Conservation (phyloP, 305 asterid genomes). For the Petunia hybrid region DNA sequence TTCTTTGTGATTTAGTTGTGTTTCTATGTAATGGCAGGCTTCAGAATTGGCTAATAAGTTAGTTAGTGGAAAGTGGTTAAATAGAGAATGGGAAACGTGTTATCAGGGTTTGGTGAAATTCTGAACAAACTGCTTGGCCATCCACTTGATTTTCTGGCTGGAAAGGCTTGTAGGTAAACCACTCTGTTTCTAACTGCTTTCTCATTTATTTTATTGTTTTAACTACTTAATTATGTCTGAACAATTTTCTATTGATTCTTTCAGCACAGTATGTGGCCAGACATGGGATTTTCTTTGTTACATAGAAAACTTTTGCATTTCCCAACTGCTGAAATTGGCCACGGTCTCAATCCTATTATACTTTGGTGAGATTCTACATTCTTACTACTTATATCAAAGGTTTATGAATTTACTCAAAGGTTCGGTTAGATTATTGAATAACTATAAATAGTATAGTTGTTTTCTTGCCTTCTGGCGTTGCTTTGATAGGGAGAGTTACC, state of each 20-base stretch:
- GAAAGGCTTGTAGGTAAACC: constrained; percentile 68
- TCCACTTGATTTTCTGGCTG: constrained; percentile 85
- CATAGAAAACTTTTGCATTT: constrained; percentile 71
- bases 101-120: constrained; percentile 59
- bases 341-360: constrained; percentile 59
- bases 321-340: constrained; percentile 66
- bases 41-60: not conserved
- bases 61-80: constrained; percentile 50
- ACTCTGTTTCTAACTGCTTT: not conserved
- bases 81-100: constrained; percentile 64
- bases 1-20: too few relatives aligned
- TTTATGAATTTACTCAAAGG: not conserved
- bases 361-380: constrained; percentile 54
- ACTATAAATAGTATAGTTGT: too few relatives aligned
- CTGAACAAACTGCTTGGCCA: constrained; percentile 67
- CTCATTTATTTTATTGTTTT: not conserved
- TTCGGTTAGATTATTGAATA: too few relatives aligned
- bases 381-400: not conserved
- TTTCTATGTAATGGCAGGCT: too few relatives aligned
- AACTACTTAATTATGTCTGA: not conserved
- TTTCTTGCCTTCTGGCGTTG: too few relatives aligned
- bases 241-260: not conserved
- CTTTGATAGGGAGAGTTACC: too few relatives aligned
- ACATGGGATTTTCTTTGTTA: constrained; percentile 80
- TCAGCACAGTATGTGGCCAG: constrained; percentile 67